These are phyloP conservation scores for Diaporthe humulicola DNA, from an alignment of 2,329 filamentous ascomycete species.

Conservation along the genomic window DNA sequence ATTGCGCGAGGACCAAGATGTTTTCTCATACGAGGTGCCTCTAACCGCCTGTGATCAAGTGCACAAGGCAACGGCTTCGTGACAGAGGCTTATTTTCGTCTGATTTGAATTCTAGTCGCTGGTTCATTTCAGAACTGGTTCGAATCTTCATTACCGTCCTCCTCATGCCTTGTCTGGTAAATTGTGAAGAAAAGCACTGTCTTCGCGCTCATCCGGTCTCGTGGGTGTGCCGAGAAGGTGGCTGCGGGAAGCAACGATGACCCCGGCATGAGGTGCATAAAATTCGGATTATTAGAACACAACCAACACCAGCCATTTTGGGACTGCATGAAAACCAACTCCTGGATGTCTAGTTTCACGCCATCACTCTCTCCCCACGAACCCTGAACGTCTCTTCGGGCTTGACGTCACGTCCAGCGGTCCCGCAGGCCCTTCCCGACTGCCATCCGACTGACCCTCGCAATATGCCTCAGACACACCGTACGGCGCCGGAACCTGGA, in stretches of 20 bases:
- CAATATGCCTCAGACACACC: conserved; percentile 28
- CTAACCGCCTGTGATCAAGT: neutral
- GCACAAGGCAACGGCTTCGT: neutral
- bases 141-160: neutral
- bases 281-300: conserved; percentile 11
- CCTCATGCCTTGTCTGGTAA: neutral
- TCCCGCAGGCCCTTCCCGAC: conserved; percentile 28
- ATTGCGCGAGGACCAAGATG: too few species aligned
- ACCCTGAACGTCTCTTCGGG: conserved; percentile 4
- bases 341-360: conserved; percentile 34
- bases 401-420: conserved; percentile 30
- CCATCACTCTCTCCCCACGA: conserved; percentile 11
- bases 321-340: conserved; percentile 30
- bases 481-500: conserved; percentile 4
- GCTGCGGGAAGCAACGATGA: conserved; percentile 19
- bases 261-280: conserved; percentile 31
- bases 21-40: neutral
- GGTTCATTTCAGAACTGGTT: neutral
- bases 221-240: conserved; percentile 5
- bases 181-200: neutral
- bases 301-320: conserved; percentile 14
- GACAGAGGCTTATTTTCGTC: conserved; percentile 25
- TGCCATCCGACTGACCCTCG: conserved; percentile 11
- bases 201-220: conserved; percentile 22
- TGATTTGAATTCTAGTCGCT: neutral